A percentile compares a stretch with the other conserved stretches of the same genome.
These are phyloP conservation scores for Mycosarcoma mackinlayi DNA, from an alignment of 1,284 basidiomycete genomes.

Conservation along the genomic window DNA sequence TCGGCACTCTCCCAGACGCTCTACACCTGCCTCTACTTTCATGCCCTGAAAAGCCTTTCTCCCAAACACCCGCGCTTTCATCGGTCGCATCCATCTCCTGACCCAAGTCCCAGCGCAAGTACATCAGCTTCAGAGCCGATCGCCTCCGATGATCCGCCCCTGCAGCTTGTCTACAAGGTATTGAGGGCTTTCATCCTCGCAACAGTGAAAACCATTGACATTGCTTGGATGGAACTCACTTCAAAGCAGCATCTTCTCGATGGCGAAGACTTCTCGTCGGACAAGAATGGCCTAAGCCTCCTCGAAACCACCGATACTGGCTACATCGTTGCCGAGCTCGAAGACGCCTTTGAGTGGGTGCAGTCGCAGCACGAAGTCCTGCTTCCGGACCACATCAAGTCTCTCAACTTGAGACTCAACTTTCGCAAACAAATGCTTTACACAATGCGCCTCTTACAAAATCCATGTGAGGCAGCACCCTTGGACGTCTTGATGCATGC, in stretches of 20 bases:
- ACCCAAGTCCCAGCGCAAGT: not conserved
- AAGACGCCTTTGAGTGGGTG: slow-evolving; percentile 74
- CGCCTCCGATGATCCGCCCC: not conserved
- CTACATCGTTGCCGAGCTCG: slow-evolving; percentile 74
- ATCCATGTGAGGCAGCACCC: slow-evolving; percentile 23
- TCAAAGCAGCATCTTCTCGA: slow-evolving; percentile 43
- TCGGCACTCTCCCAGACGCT: slow-evolving; percentile 86
- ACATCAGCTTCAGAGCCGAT: not conserved
- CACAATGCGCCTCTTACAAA: slow-evolving; percentile 25
- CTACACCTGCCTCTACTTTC: slow-evolving; percentile 82
- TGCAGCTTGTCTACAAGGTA: slow-evolving; percentile 76
- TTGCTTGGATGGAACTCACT: slow-evolving; percentile 80
- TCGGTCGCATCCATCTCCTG: slow-evolving; percentile 69
- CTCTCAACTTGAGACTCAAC: slow-evolving; percentile 30
- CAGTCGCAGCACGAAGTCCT: slow-evolving; percentile 37
- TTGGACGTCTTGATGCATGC: slow-evolving; percentile 46
- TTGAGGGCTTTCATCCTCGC: slow-evolving; percentile 79
- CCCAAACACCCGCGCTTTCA: slow-evolving; percentile 61
- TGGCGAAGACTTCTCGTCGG: slow-evolving; percentile 85
- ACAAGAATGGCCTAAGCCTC: slow-evolving; percentile 84
- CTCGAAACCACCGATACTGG: slow-evolving; percentile 77
- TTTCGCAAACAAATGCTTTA: slow-evolving; percentile 49
- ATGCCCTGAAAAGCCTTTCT: slow-evolving; percentile 72
- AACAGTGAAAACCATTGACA: slow-evolving; percentile 83
- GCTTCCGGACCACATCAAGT: slow-evolving; percentile 3